Evolutionary conservation across 2,329 filamentous ascomycete genomes (phyloP).

Genomic region (Hymenoscyphus infarciens): DNA sequence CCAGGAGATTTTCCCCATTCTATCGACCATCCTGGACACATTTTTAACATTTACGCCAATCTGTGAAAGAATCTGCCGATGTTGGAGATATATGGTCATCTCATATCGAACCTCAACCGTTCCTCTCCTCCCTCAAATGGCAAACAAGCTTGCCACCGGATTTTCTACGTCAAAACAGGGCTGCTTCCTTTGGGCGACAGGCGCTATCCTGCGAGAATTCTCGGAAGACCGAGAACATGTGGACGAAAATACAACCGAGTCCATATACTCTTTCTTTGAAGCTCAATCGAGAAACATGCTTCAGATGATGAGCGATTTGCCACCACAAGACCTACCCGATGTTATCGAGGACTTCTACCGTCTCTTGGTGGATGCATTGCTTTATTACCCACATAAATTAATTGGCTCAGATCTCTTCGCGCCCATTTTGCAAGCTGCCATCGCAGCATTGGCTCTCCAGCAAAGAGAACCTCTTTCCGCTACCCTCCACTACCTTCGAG

Average conservation of each 20-base stretch:
- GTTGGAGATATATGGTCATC: slow-evolving; percentile 95
- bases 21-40: slow-evolving; percentile 81
- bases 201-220: slow-evolving; percentile 92
- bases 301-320: slow-evolving; percentile 80
- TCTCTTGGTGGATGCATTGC: slow-evolving; percentile 81
- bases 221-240: slow-evolving; percentile 86
- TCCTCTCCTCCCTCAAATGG: slow-evolving; percentile 78
- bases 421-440: slow-evolving; percentile 81
- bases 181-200: slow-evolving; percentile 98
- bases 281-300: slow-evolving; percentile 88
- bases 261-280: slow-evolving; percentile 93
- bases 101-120: slow-evolving; percentile 89
- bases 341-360: slow-evolving; percentile 77
- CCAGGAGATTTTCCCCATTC: slow-evolving; percentile 84
- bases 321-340: slow-evolving; percentile 58
- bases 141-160: slow-evolving; percentile 80
- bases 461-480: slow-evolving; percentile 89
- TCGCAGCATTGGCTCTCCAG: slow-evolving; percentile 81
- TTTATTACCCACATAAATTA: slow-evolving; percentile 85
- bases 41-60: slow-evolving; percentile 86
- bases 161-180: slow-evolving; percentile 86
- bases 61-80: slow-evolving; percentile 87
- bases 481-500: slow-evolving; percentile 87
- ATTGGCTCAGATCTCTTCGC: slow-evolving; percentile 75
- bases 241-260: slow-evolving; percentile 73